These are phyloP conservation scores for Cornus controversa DNA, from an alignment of 148 eudicot species.

Conservation along the genomic window DNA sequence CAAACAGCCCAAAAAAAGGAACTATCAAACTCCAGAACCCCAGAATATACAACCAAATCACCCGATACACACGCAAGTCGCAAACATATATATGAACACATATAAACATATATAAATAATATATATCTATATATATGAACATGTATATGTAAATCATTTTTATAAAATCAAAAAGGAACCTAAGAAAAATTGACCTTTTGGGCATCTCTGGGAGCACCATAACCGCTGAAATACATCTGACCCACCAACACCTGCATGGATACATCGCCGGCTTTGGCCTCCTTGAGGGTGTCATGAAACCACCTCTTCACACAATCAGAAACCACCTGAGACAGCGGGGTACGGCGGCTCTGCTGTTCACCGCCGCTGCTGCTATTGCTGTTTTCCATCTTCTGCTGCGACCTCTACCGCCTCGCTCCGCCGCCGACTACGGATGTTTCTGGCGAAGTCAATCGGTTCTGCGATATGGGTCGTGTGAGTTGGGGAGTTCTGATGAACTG, in stretches of 20 bases:
- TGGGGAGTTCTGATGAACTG: neutral
- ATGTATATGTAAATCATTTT: too few species aligned
- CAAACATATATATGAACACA: too few species aligned
- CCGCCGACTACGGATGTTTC: neutral
- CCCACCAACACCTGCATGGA: conserved; percentile 78
- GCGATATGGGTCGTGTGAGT: neutral
- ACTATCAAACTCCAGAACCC: neutral
- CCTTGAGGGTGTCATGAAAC: conserved; percentile 70
- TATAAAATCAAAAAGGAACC: neutral
- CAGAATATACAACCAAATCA: neutral
- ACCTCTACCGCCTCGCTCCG: neutral
- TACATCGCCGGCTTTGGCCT: conserved; percentile 66
- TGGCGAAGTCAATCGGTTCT: neutral
- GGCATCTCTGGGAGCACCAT: conserved; percentile 62
- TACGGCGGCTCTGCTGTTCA: conserved; percentile 18
- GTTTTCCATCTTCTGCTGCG: conserved; percentile 17
- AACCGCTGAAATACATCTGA: conserved; percentile 77
- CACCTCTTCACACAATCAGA: conserved; percentile 63
- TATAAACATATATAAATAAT: neutral
- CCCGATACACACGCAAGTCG: neutral
- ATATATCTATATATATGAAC: neutral
- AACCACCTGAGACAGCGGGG: conserved; percentile 63
- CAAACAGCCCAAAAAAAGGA: neutral
- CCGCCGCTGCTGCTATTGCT: conserved; percentile 19
- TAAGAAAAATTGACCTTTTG: conserved; percentile 48